These are phyloP conservation scores for Suillus cothurnatus DNA, from an alignment of 768 basidiomycete genomes.

Conservation along the genomic window DNA sequence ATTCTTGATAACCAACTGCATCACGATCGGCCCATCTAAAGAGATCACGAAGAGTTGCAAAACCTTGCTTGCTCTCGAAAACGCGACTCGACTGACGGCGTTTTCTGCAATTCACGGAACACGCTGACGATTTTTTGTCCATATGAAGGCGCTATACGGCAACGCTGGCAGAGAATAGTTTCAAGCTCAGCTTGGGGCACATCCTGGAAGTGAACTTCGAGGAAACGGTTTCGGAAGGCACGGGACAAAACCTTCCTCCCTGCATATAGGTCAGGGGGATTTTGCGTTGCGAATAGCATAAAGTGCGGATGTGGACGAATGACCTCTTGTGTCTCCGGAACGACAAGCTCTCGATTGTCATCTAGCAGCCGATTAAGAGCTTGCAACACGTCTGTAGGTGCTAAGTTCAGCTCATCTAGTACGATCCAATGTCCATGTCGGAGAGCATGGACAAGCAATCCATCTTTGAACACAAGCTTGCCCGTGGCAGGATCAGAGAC, in stretches of 20 bases:
- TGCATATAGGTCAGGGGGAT: constrained; percentile 94
- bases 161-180: constrained; percentile 90
- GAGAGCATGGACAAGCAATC: constrained; percentile 89
- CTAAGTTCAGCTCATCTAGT: constrained; percentile 95
- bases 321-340: constrained; percentile 96
- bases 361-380: constrained; percentile 95
- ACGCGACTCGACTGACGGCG: constrained; percentile 88
- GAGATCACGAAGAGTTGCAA: constrained; percentile 94
- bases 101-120: constrained; percentile 91
- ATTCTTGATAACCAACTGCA: constrained; percentile 85
- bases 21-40: constrained; percentile 97
- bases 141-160: constrained; percentile 92
- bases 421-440: constrained; percentile 97
- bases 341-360: constrained; percentile 94
- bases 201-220: constrained; percentile 97
- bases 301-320: constrained; percentile 93
- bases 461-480: constrained; percentile 94
- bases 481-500: constrained; percentile 90
- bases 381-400: constrained; percentile 97
- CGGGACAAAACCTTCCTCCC: constrained; percentile 94
- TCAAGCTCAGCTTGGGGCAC: constrained; percentile 94
- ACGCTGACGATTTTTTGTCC: constrained; percentile 89
- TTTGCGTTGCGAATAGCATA: constrained; percentile 98
- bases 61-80: constrained; percentile 97
- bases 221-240: constrained; percentile 95